phyloP scores from a whole-genome alignment of 1,139 yeast species.

The Spencermartinsiella ligniputridi region DNA sequence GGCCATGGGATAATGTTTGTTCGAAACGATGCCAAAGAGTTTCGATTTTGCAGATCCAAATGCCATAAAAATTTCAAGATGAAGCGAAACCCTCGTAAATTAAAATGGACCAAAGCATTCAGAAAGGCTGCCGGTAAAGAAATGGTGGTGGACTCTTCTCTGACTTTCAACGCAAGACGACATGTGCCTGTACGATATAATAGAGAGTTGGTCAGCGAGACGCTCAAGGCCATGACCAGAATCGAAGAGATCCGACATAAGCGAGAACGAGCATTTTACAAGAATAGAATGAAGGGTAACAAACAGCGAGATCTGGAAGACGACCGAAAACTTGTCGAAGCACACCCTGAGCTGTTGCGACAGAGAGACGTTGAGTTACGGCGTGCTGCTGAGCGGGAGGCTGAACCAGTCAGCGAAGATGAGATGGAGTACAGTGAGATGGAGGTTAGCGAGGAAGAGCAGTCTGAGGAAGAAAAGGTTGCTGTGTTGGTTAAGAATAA shows the following conservation, averaged over 20 bases:
- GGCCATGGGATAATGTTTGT: slow-evolving; percentile 98
- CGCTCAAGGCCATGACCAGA: slow-evolving; percentile 92
- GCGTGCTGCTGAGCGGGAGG: slow-evolving; percentile 67
- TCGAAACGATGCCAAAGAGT: slow-evolving; percentile 96
- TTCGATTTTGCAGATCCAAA: slow-evolving; percentile 95
- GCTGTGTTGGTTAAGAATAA: slow-evolving; percentile 70
- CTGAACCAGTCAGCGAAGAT: slow-evolving; percentile 46
- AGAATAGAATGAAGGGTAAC: slow-evolving; percentile 99
- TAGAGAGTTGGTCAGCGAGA: slow-evolving; percentile 91
- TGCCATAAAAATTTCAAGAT: slow-evolving; percentile 97
- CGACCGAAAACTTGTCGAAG: slow-evolving; percentile 84
- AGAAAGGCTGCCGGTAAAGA: slow-evolving; percentile 99
- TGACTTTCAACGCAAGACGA: slow-evolving; percentile 95
- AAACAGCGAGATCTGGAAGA: slow-evolving; percentile 78
- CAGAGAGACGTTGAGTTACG: slow-evolving; percentile 91
- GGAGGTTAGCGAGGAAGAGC: slow-evolving; percentile 31
- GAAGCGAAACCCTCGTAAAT: slow-evolving; percentile 97
- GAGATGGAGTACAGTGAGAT: slow-evolving; percentile 43
- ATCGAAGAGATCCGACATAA: slow-evolving; percentile 92
- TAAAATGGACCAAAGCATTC: slow-evolving; percentile 98
- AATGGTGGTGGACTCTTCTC: slow-evolving; percentile 93
- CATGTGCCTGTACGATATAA: slow-evolving; percentile 97
- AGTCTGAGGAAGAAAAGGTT: slow-evolving; percentile 51
- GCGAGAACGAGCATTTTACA: slow-evolving; percentile 98
- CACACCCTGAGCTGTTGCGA: slow-evolving; percentile 81